Base-by-base conservation (phyloP, 768 basidiomycete genomes). In the Symmetrospora coprosmae region DNA sequence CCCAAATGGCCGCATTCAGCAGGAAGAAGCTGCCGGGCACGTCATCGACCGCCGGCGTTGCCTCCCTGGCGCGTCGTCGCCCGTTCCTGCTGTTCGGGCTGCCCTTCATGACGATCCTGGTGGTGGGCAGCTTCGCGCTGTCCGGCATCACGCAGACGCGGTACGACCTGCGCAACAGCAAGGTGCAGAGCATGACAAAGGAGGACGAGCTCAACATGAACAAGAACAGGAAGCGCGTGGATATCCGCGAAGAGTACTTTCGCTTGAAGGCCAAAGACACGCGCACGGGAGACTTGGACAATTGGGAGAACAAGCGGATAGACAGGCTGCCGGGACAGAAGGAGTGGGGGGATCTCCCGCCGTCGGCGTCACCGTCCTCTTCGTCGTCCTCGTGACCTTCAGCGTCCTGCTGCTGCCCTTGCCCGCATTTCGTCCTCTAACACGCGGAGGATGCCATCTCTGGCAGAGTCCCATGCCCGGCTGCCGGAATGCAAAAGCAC, bases 221-320 rank as follows among this genome's bases (percentile, higher is more conserved):
- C 64, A 80, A 77, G 69, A 75, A 75, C 55, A 78, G 83, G 73
- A 84, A 83, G 74, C 85, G 81, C 75, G 82, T 94, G 61, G 91
- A 97, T 72, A 85, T 94, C 17, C 76, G 87, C 53, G 92, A 96
- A 71, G 91, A 94, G 70, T 99, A 97, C 72, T 96, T 84, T 70
- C 82, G 82, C 66, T 73, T 87, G 66, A 83, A 78, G 67, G 78
- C 81, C 4, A 73, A 75, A 30, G 74, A 77, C 2, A 49, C 55
- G n/a, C n/a, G 61, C 16, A 40, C 65, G 9, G 78, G 82, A 50
- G 80, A 84, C 13, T 41, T 64, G 60, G 74, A 74, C 30, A 80
- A 87, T 2, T 92, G 86, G 84, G 91, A 97, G 66, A 83, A 82
- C 45, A 85, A 85, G 67, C 77, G 91, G 37, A 86, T 94, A 33